A percentile compares a stretch with the other conserved stretches of the same genome.
Conservation (phyloP, 805 yeast species). For the Candida ortonii region DNA sequence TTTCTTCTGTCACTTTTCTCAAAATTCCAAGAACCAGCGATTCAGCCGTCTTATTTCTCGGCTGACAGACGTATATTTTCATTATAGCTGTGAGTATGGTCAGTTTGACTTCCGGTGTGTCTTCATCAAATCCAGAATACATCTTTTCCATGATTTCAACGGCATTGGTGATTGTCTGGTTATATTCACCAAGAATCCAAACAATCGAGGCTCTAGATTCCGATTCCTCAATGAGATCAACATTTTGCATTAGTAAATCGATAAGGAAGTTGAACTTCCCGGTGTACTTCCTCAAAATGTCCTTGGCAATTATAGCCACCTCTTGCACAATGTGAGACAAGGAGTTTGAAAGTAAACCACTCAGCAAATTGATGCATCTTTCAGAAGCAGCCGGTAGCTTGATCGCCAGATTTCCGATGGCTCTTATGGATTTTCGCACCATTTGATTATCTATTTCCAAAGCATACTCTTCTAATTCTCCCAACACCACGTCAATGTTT, state of each 20-base stretch:
- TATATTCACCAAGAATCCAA: conserved; percentile 82
- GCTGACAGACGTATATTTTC: conserved; percentile 54
- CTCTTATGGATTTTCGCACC: conserved; percentile 84
- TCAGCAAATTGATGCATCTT: conserved; percentile 60
- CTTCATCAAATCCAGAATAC: conserved; percentile 51
- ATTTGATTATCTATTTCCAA: conserved; percentile 82
- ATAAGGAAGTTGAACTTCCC: conserved; percentile 45
- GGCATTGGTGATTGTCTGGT: conserved; percentile 44
- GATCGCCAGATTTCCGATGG: conserved; percentile 85
- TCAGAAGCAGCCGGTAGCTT: conserved; percentile 62
- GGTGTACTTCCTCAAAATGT: conserved; percentile 76
- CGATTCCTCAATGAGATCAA: conserved; percentile 62
- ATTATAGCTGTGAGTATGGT: conserved; percentile 71
- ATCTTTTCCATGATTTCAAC: conserved; percentile 41
- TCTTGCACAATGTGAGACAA: conserved; percentile 79
- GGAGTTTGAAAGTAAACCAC: conserved; percentile 59
- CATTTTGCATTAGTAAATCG: conserved; percentile 40
- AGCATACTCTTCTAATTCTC: conserved; percentile 82
- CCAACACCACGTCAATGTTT: conserved; percentile 59
- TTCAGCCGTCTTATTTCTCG: conserved; percentile 50
- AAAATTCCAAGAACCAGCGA: conserved; percentile 55
- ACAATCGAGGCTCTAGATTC: conserved; percentile 75
- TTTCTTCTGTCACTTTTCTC: conserved; percentile 68
- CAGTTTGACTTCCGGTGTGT: conserved; percentile 70
- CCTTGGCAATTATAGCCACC: conserved; percentile 68